These are phyloP conservation scores for Rutstroemia sp. DNA, from an alignment of 2,329 filamentous ascomycete species.

Conservation along the genomic window DNA sequence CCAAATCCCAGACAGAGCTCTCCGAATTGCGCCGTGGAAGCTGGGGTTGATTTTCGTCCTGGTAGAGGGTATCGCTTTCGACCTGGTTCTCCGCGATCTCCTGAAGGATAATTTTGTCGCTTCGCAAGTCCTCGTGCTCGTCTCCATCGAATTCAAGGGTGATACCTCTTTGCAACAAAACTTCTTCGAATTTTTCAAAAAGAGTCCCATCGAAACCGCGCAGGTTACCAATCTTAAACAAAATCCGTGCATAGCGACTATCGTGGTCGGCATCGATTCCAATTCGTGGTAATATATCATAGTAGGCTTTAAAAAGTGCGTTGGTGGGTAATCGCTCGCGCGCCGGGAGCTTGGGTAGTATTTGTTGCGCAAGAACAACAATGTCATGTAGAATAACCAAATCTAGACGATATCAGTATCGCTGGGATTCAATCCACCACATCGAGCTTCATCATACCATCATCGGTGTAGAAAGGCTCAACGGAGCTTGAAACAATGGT, in stretches of 20 bases:
- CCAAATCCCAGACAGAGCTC: constrained; percentile 25
- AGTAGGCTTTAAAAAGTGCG: constrained; percentile 76
- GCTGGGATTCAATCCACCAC: background rate
- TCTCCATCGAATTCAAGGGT: constrained; percentile 53
- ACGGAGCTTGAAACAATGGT: constrained; percentile 10
- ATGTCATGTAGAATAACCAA: constrained; percentile 73
- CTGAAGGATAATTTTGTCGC: background rate
- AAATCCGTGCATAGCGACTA: constrained; percentile 66
- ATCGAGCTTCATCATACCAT: constrained; percentile 38
- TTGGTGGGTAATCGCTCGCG: constrained; percentile 62
- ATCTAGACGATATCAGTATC: constrained; percentile 42
- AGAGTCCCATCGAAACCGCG: constrained; percentile 46
- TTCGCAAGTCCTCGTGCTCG: constrained; percentile 8
- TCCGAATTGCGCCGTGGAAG: constrained; percentile 29
- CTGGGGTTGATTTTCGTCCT: constrained; percentile 13
- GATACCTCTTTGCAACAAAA: constrained; percentile 64
- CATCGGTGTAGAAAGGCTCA: constrained; percentile 50
- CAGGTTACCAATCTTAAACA: constrained; percentile 70
- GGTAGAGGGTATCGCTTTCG: constrained; percentile 11
- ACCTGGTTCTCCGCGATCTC: constrained; percentile 1
- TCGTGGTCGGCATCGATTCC: constrained; percentile 67
- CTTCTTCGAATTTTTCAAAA: constrained; percentile 60
- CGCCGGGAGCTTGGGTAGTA: constrained; percentile 49
- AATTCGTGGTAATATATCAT: constrained; percentile 63
- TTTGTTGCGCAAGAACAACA: constrained; percentile 61